These are phyloP conservation scores for Russula brevipes DNA, from an alignment of 768 basidiomycete genomes.

Conservation along the genomic window DNA sequence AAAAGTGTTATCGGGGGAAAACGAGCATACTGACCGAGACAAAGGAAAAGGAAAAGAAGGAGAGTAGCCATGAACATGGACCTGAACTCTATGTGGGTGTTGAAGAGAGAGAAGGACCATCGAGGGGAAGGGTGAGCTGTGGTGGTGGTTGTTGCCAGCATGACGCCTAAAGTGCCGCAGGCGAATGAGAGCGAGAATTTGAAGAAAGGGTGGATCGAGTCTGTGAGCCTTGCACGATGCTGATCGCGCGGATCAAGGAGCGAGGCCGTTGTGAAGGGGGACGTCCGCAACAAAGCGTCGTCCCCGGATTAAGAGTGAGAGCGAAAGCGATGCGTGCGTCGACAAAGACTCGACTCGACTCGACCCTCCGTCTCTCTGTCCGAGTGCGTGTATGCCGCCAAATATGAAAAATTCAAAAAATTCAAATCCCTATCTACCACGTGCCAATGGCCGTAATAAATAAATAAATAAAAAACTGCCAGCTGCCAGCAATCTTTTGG, in stretches of 20 bases:
- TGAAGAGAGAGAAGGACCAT: conserved; percentile 42
- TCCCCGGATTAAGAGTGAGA: background rate
- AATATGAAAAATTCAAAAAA: too few species aligned
- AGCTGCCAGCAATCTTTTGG: too few species aligned
- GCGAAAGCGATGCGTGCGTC: too few species aligned
- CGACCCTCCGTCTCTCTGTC: background rate
- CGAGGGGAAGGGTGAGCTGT: conserved; percentile 35
- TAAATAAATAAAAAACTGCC: too few species aligned
- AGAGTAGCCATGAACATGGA: conserved; percentile 67
- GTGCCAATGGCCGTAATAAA: too few species aligned
- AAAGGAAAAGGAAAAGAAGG: conserved; percentile 59
- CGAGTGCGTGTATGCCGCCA: too few species aligned
- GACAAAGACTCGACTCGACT: background rate
- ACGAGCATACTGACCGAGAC: conserved; percentile 55
- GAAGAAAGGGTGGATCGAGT: conserved; percentile 1
- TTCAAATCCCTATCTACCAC: too few species aligned
- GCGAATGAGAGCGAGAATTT: conserved; percentile 16
- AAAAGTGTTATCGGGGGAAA: background rate
- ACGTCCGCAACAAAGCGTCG: conserved; percentile 18
- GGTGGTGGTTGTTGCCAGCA: conserved; percentile 14
- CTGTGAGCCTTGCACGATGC: background rate
- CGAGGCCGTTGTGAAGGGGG: conserved; percentile 15
- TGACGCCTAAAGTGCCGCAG: conserved; percentile 11
- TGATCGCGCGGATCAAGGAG: conserved; percentile 13
- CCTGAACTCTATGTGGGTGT: conserved; percentile 59